Evolutionary conservation across 1,139 yeast species (phyloP), one percentile per base, ranked within the genome.

Genomic region (Kazachstania sp.): DNA sequence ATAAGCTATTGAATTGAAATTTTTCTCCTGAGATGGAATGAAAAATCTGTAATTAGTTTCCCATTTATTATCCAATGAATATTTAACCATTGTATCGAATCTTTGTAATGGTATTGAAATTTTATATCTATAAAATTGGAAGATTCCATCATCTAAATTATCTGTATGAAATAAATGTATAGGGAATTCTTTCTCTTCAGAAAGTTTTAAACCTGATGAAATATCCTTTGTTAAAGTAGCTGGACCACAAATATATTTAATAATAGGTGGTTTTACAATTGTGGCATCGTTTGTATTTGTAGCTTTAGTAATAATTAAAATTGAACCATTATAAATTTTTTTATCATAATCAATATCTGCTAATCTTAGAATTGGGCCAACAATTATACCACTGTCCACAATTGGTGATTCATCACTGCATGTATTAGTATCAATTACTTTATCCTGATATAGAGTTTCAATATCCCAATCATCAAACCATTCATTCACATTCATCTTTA

Each of bases 311-410:
- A 43, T 69, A 51, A 41, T 61, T 64, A 86, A 57, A 20, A 85
- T 69, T 1, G 85, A 70, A 1, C 81, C 95, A 39, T 86, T 67
- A 69, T 86, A 87, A 48, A 73, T 69, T 40, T 64, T 55, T 11
- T 67, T 49, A 1, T 70, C 69, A 29, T 74, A 64, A 53, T 74
- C 77, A 37, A 75, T 76, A 4, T 85, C 88, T 49, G 78, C 69
- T 47, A 83, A 74, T 50, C 92, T 71, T 49, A 88, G 67, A 35
- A 82, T 70, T 0, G 97, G 97, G 1, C 97, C 97, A 62, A 92
- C 83, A 1, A 61, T 56, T 18, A 63, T 49, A 6, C 65, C 64
- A 7, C 36, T 8, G 1, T 46, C 39, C 5, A 32, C 43, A 28
- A 58, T 51, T 1, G 64, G 61, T 2, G 64, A 57, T 3, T 45